phyloP scores from a whole-genome alignment of 148 eudicot genomes.

The Rheum nobile region DNA sequence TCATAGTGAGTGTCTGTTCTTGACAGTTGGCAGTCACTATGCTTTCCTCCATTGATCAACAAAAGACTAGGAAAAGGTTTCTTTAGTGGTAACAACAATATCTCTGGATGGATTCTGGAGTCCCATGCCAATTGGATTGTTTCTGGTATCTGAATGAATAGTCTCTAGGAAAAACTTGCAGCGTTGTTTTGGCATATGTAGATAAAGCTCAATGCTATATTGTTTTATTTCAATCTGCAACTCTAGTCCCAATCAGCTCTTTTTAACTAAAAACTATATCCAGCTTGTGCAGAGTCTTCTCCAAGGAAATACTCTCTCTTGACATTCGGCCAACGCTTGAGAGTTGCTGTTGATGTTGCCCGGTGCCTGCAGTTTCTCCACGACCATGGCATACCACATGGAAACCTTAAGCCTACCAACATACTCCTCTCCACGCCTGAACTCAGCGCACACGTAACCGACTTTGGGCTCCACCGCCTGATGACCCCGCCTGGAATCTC shows the following conservation, averaged over 20 bases:
- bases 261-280: not conserved
- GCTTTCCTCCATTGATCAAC: not conserved
- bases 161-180: not conserved
- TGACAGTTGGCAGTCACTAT: not conserved
- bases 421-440: conserved; percentile 44
- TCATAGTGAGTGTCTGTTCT: not conserved
- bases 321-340: conserved; percentile 68
- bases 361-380: conserved; percentile 69
- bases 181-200: not conserved
- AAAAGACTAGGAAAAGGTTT: not conserved
- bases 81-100: too few relatives aligned
- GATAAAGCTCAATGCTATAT: not conserved
- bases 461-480: conserved; percentile 76
- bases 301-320: conserved; percentile 68
- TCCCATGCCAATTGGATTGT: not conserved
- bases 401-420: conserved; percentile 86
- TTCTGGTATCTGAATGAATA: not conserved
- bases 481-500: conserved; percentile 85
- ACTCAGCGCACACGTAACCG: conserved; percentile 44
- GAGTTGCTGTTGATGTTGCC: conserved; percentile 68
- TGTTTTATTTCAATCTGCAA: not conserved
- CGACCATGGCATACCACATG: conserved; percentile 69
- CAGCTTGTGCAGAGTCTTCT: conserved; percentile 55
- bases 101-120: too few relatives aligned
- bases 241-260: not conserved